phyloP scores from a whole-genome alignment of 2,329 filamentous ascomycete species.

The Pseudogymnoascus sp. region DNA sequence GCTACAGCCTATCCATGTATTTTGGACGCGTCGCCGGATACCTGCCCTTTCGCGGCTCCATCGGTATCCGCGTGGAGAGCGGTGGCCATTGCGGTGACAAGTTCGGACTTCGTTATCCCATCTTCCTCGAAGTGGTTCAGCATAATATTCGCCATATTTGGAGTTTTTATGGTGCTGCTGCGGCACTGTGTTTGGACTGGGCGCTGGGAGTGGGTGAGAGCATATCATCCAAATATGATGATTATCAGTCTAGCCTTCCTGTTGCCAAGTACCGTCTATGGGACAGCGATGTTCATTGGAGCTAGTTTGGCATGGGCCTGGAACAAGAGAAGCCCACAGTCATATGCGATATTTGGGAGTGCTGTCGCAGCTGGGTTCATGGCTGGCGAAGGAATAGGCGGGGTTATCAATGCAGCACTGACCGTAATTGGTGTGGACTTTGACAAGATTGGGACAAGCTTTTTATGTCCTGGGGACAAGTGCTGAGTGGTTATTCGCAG shows the following conservation, averaged over 20 bases:
- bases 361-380: slow-evolving; percentile 19
- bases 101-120: slow-evolving; percentile 18
- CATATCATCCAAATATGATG: slow-evolving; percentile 16
- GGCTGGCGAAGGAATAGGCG: slow-evolving; percentile 20
- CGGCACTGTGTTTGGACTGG: background rate
- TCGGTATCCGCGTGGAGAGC: slow-evolving; percentile 19
- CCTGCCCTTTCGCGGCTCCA: slow-evolving; percentile 17
- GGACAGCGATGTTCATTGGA: slow-evolving; percentile 20
- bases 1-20: slow-evolving; percentile 20
- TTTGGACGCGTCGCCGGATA: slow-evolving; percentile 12
- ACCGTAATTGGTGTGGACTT: slow-evolving; percentile 4
- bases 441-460: slow-evolving; percentile 1
- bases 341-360: slow-evolving; percentile 18
- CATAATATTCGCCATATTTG: slow-evolving; percentile 1
- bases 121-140: slow-evolving; percentile 3
- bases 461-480: background rate
- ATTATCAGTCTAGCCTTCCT: slow-evolving; percentile 18
- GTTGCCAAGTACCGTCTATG: slow-evolving; percentile 18
- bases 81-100: slow-evolving; percentile 18
- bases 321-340: slow-evolving; percentile 14
- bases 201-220: background rate
- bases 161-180: background rate
- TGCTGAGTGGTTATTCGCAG: background rate
- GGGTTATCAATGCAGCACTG: slow-evolving; percentile 19
- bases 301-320: slow-evolving; percentile 16